These are phyloP conservation scores for Pyrenophora seminiperda DNA, from an alignment of 2,329 filamentous ascomycete species.

Conservation along the genomic window DNA sequence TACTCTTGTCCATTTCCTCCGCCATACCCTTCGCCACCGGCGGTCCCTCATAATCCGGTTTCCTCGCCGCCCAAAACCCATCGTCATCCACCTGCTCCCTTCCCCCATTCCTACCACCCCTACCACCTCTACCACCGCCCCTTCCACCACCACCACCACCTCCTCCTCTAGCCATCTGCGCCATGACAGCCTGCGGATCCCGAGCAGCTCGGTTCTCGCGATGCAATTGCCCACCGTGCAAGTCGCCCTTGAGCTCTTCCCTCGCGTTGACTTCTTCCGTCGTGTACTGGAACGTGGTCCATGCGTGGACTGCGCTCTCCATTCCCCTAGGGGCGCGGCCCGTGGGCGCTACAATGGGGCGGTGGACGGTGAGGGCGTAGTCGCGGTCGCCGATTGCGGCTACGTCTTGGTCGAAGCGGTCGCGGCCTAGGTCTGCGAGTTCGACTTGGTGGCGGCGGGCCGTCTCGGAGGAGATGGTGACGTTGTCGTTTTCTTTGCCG, in stretches of 20 bases:
- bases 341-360: constrained; percentile 22
- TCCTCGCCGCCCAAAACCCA: constrained; percentile 27
- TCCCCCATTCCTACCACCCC: constrained; percentile 7
- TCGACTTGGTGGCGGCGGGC: constrained; percentile 23
- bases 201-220: constrained; percentile 37
- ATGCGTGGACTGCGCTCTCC: constrained; percentile 36
- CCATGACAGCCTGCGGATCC: neutral
- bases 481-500: constrained; percentile 4
- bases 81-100: neutral
- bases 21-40: constrained; percentile 39
- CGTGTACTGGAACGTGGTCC: constrained; percentile 37
- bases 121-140: constrained; percentile 5
- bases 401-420: constrained; percentile 38
- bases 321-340: constrained; percentile 34
- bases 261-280: constrained; percentile 30
- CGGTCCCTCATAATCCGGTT: constrained; percentile 21
- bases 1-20: constrained; percentile 34
- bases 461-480: neutral
- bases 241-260: constrained; percentile 42
- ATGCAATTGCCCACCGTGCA: constrained; percentile 44
- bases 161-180: neutral
- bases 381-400: constrained; percentile 40
- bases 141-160: neutral
- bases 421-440: constrained; percentile 36
- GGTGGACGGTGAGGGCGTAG: constrained; percentile 20